phyloP scores from a whole-genome alignment of 2,329 filamentous ascomycete genomes.

The Aspergillus sp. region DNA sequence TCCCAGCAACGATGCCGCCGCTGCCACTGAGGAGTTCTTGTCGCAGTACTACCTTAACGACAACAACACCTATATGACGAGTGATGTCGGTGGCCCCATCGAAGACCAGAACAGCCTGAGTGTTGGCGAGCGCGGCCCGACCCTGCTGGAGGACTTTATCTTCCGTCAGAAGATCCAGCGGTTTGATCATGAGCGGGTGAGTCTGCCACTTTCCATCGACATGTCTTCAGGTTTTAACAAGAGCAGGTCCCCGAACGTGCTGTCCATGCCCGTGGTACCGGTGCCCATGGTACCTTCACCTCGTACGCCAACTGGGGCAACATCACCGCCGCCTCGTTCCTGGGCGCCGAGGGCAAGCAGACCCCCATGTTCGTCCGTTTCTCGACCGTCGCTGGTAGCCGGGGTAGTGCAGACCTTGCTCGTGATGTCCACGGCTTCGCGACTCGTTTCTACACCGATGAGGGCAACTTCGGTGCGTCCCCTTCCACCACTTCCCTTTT shows the following conservation, averaged over 20 bases:
- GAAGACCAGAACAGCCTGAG: conserved; percentile 60
- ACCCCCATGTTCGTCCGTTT: conserved; percentile 64
- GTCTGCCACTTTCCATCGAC: too few relatives aligned
- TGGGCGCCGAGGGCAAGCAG: conserved; percentile 51
- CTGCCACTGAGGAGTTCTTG: conserved; percentile 34
- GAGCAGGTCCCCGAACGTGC: conserved; percentile 53
- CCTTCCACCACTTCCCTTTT: background rate
- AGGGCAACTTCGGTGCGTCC: conserved; percentile 55
- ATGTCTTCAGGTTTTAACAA: background rate
- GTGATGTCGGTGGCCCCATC: conserved; percentile 62
- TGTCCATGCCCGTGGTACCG: conserved; percentile 62
- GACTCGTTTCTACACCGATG: conserved; percentile 62
- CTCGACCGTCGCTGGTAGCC: conserved; percentile 64
- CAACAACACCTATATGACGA: conserved; percentile 52
- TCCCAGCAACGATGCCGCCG: conserved; percentile 17
- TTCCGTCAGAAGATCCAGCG: conserved; percentile 65
- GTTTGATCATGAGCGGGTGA: conserved; percentile 59
- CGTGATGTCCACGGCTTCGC: conserved; percentile 70
- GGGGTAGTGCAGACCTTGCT: conserved; percentile 62
- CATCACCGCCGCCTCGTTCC: conserved; percentile 61
- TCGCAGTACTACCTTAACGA: conserved; percentile 47
- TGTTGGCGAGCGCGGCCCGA: conserved; percentile 60
- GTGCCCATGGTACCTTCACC: conserved; percentile 64
- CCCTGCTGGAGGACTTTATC: conserved; percentile 65
- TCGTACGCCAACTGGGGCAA: conserved; percentile 62